A percentile compares a stretch with the other conserved stretches of the same genome.
These are phyloP conservation scores for Aspergillus taichungensis DNA, from an alignment of 495 filamentous ascomycete genomes.

Conservation along the genomic window DNA sequence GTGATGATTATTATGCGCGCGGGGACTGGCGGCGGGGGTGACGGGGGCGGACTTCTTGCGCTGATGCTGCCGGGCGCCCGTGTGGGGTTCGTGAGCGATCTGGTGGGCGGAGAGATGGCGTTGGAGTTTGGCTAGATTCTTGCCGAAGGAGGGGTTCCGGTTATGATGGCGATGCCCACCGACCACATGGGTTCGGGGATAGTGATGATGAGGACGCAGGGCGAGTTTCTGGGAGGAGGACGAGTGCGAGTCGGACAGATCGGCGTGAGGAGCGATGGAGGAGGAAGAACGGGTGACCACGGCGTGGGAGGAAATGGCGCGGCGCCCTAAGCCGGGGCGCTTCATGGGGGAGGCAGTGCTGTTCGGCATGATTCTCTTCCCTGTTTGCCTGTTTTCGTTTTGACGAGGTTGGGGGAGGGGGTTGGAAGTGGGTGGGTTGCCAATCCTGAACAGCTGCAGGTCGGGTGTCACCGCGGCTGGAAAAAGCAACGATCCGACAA, in stretches of 20 bases:
- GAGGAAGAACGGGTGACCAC: conserved; percentile 34
- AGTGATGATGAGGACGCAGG: conserved; percentile 28
- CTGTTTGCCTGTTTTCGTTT: conserved; percentile 2
- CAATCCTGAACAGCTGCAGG: background rate
- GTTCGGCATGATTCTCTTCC: conserved; percentile 26
- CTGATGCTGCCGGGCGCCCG: conserved; percentile 31
- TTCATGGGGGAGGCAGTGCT: conserved; percentile 39
- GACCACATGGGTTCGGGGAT: conserved; percentile 27
- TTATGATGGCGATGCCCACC: conserved; percentile 35
- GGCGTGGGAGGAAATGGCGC: conserved; percentile 40
- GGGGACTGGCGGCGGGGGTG: conserved; percentile 36
- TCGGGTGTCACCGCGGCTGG: conserved; percentile 5
- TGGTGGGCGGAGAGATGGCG: conserved; percentile 23
- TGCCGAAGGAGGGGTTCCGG: conserved; percentile 35
- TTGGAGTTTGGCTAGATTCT: conserved; percentile 36
- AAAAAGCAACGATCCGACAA: conserved; percentile 3
- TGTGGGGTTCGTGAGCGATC: conserved; percentile 15
- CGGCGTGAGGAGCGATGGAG: conserved; percentile 14
- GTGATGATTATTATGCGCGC: conserved; percentile 7
- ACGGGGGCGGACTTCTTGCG: conserved; percentile 42
- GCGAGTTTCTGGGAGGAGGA: conserved; percentile 20
- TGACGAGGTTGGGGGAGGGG: background rate
- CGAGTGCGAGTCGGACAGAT: conserved; percentile 27
- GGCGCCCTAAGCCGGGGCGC: conserved; percentile 39
- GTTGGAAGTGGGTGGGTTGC: background rate